Base-by-base conservation (phyloP, 2,329 filamentous ascomycete species). In the Xylaria sp. region DNA sequence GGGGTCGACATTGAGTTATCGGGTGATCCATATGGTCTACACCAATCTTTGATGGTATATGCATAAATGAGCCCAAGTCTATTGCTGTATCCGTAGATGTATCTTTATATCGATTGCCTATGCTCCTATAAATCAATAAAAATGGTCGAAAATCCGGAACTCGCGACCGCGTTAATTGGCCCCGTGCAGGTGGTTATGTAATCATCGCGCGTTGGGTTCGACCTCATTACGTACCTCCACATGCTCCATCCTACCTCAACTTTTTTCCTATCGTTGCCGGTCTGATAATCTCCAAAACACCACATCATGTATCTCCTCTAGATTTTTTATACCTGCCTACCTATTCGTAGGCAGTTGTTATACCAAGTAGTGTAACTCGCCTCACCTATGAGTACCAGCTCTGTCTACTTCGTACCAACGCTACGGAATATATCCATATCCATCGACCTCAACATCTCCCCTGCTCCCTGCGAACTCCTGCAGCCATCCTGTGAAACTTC, bases 391-490 rank as follows among this genome's bases (percentile, higher is more conserved):
- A 30, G 23, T 30, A 30, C 23, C 23, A 30, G 23, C 23, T 30
- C 23, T 42, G 7, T 42, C 37, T 42, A 42, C 37, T 9, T 30
- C 23, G 23, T 30, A 30, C 23, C 23, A 30, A 30, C 23, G 4
- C 23, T 1, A 30, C 23, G 23, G 23, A 5, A 30, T 30, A 30
- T 30, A 30, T 42, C 52, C 34, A 35, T 19, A 46, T 46, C 13
- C 11, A 56, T 35, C 23, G 7, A 11, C 49, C 16, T 35, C 18
- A 23, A 51, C 19, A 19, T 34, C 42, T 18, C 39, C 59, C 65
- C 62, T 64, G 63, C 62, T 64, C 60, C 66, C 61, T 66, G 63
- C 66, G 60, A 68, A 64, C 65, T 39, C 46, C 59, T 63, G 58
- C 64, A 66, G 59, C 59, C 62, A 54, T 65, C 61, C 57, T 59